Evolutionary conservation across 2,329 filamentous ascomycete genomes (phyloP).

Genomic region (Fusarium tjaetaba): DNA sequence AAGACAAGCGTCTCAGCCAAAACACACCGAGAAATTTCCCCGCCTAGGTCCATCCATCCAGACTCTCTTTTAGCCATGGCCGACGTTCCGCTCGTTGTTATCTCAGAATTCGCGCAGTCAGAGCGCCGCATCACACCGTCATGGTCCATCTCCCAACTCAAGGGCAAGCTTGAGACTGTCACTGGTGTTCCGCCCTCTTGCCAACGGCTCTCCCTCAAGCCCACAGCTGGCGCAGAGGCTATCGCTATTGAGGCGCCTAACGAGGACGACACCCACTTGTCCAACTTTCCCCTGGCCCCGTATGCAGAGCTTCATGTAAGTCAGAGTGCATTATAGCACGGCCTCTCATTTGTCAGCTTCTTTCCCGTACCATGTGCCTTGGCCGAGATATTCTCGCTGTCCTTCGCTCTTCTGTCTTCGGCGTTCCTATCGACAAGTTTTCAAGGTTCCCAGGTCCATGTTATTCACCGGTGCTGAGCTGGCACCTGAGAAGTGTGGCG

Average conservation of each 20-base stretch:
- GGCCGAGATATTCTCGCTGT: slow-evolving; percentile 19
- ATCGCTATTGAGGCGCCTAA: slow-evolving; percentile 74
- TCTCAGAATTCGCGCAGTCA: slow-evolving; percentile 79
- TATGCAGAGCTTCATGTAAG: slow-evolving; percentile 85
- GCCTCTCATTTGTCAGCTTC: slow-evolving; percentile 17
- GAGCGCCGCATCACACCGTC: slow-evolving; percentile 93
- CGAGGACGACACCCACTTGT: slow-evolving; percentile 75
- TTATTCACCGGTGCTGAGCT: slow-evolving; percentile 15
- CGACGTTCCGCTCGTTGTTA: slow-evolving; percentile 79
- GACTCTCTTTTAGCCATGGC: slow-evolving; percentile 58
- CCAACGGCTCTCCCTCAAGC: slow-evolving; percentile 79
- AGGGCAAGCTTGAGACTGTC: slow-evolving; percentile 88
- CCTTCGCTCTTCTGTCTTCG: not conserved
- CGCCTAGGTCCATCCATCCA: slow-evolving; percentile 3
- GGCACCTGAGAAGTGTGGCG: slow-evolving; percentile 21
- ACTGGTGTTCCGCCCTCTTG: slow-evolving; percentile 87
- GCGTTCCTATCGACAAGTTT: slow-evolving; percentile 3
- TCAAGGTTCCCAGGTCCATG: slow-evolving; percentile 18
- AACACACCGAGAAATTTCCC: slow-evolving; percentile 22
- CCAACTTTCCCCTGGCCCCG: slow-evolving; percentile 72
- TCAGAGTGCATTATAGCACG: slow-evolving; percentile 50
- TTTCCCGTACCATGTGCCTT: not conserved
- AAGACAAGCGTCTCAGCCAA: slow-evolving; percentile 6
- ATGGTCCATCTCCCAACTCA: slow-evolving; percentile 88
- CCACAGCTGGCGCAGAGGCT: slow-evolving; percentile 63